Percentiles rank a stretch among this genome's conserved stretches.
Evolutionary conservation across 495 filamentous ascomycete genomes (phyloP).

Genomic region (Paragyromitra xinjiangensis): DNA sequence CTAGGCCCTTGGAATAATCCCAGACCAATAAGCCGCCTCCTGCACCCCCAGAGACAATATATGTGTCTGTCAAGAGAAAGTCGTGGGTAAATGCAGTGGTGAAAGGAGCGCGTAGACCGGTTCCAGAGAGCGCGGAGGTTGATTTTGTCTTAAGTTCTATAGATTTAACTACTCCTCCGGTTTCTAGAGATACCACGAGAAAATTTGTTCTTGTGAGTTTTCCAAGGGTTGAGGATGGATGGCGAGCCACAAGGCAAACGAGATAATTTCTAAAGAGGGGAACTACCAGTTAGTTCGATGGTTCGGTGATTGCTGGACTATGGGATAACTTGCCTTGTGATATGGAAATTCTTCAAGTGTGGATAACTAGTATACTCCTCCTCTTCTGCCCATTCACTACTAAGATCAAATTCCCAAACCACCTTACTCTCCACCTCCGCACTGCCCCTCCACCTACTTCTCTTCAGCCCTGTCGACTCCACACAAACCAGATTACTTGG

Average conservation of each 20-base stretch:
- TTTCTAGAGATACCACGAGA: conserved; percentile 53
- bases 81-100: conserved; percentile 56
- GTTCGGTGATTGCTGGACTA: neutral
- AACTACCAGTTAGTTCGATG: conserved; percentile 8
- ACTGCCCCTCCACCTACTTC: conserved; percentile 22
- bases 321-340: conserved; percentile 49
- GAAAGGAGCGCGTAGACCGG: conserved; percentile 38
- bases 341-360: conserved; percentile 57
- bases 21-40: conserved; percentile 57
- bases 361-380: conserved; percentile 53
- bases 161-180: conserved; percentile 40
- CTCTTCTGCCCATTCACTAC: conserved; percentile 52
- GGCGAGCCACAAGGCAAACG: conserved; percentile 55
- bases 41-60: conserved; percentile 56
- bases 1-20: conserved; percentile 46
- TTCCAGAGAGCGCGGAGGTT: conserved; percentile 24
- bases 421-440: conserved; percentile 42
- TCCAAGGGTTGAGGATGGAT: conserved; percentile 47
- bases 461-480: conserved; percentile 33
- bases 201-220: conserved; percentile 57
- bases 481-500: conserved; percentile 51
- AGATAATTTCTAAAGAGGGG: conserved; percentile 48
- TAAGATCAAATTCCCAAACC: conserved; percentile 56
- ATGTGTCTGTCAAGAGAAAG: conserved; percentile 57
- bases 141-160: conserved; percentile 52